Evolutionary conservation across 176 grass and related monocot species (phyloP).

Genomic region (Aegilops longissima): DNA sequence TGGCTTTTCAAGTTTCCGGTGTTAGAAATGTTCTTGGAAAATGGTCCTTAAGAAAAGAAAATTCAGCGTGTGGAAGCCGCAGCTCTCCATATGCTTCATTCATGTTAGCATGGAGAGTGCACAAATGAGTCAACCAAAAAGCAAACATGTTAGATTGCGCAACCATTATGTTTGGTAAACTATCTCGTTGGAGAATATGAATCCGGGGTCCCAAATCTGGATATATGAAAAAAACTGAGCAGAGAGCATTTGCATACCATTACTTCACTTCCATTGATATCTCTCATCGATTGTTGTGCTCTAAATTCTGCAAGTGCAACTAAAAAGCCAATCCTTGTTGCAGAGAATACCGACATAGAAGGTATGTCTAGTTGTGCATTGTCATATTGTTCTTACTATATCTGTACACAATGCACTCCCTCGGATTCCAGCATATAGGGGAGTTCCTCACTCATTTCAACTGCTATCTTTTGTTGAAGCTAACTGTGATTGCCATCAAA

Average conservation of each 20-base stretch:
- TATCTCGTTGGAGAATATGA: not conserved
- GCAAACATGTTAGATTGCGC: not conserved
- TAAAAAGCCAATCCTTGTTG: no score
- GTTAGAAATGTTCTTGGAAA: not conserved
- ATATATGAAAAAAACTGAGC: not conserved
- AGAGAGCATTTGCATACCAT: constrained; percentile 5
- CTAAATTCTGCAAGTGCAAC: not conserved
- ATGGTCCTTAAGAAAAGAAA: constrained; percentile 2
- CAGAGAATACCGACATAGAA: no score
- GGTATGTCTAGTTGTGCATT: no score
- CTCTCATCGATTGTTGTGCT: not conserved
- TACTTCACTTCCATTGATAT: constrained; percentile 17
- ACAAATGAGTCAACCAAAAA: not conserved
- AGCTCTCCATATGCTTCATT: not conserved
- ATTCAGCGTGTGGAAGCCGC: not conserved
- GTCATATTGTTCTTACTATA: no score
- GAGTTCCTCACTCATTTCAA: no score
- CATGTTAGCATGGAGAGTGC: not conserved
- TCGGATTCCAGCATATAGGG: no score
- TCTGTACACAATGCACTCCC: no score
- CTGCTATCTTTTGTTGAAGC: no score
- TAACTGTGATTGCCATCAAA: no score
- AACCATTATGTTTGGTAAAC: constrained; percentile 17
- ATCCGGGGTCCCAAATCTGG: not conserved
- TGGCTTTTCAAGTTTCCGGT: not conserved